Evolutionary conservation across 345 rosid species (phyloP).

Genomic region (Populus pruinosa): DNA sequence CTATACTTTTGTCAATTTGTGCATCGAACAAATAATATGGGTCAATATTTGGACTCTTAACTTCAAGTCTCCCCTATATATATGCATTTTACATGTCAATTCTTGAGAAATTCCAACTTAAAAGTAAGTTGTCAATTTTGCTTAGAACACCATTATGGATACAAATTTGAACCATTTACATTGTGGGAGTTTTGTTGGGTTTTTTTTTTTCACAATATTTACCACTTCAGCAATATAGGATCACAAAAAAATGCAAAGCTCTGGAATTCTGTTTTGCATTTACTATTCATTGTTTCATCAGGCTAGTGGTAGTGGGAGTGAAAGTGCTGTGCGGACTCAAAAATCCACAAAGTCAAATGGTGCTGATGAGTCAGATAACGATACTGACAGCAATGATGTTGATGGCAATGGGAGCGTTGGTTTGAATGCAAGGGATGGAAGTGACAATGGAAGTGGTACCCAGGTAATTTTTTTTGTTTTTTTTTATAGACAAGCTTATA

Average conservation of each 20-base stretch:
- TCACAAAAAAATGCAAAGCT: not conserved
- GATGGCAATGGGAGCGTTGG: constrained; percentile 29
- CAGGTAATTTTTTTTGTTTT: constrained; percentile 19
- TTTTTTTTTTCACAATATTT: constrained; percentile 1
- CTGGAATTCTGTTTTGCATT: not conserved
- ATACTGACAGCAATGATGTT: constrained; percentile 30
- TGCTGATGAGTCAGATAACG: constrained; percentile 31
- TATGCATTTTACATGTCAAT: constrained; percentile 2
- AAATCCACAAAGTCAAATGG: constrained; percentile 38
- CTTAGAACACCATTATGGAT: not conserved
- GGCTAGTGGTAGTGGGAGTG: constrained; percentile 49
- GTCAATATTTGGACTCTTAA: constrained; percentile 15
- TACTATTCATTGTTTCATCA: constrained; percentile 12
- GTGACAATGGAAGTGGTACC: constrained; percentile 38
- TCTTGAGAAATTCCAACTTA: not conserved
- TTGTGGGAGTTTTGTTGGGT: not conserved
- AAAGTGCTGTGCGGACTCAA: constrained; percentile 39
- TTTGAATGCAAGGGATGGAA: constrained; percentile 29
- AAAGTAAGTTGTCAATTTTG: constrained; percentile 8
- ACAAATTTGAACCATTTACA: not conserved
- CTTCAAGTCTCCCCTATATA: constrained; percentile 17
- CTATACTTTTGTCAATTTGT: constrained; percentile 15
- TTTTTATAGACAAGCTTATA: not conserved
- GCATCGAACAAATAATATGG: constrained; percentile 12
- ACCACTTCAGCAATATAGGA: not conserved